Percentiles rank a stretch among this genome's conserved stretches.
Evolutionary conservation across 2,329 filamentous ascomycete species (phyloP).

Genomic region (Diaporthe humulicola): DNA sequence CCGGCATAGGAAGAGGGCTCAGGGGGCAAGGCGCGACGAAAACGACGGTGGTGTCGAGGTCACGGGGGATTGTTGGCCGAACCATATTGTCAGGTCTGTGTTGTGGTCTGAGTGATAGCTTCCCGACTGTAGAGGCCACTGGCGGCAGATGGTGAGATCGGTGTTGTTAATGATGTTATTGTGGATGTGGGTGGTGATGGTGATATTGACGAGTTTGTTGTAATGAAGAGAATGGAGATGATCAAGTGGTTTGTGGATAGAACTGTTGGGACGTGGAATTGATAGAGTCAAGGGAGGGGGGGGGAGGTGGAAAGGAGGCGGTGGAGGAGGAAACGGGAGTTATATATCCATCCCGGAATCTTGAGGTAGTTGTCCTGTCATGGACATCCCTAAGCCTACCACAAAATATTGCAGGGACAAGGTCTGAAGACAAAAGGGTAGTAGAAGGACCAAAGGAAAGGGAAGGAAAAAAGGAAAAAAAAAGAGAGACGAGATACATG

Average conservation of each 20-base stretch:
- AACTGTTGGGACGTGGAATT: conserved; percentile 25
- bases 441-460: not conserved
- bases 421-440: conserved; percentile 10
- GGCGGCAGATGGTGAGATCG: not conserved
- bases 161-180: not conserved
- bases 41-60: conserved; percentile 33
- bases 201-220: not conserved
- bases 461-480: conserved; percentile 1
- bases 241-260: conserved; percentile 13
- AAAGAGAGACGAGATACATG: conserved; percentile 7
- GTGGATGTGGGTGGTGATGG: not conserved
- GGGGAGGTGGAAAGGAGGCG: conserved; percentile 19
- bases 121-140: not conserved
- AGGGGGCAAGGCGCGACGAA: conserved; percentile 6
- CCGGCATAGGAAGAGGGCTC: conserved; percentile 30
- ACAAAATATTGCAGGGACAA: conserved; percentile 36
- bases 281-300: conserved; percentile 10
- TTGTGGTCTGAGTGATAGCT: conserved; percentile 5
- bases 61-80: conserved; percentile 37
- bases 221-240: not conserved
- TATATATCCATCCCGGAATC: conserved; percentile 32
- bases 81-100: conserved; percentile 35
- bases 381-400: conserved; percentile 9
- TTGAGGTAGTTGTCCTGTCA: conserved; percentile 3
- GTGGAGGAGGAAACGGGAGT: conserved; percentile 33